phyloP scores from a whole-genome alignment of 352 stramenopile species.

The Phytopythium litorale region DNA sequence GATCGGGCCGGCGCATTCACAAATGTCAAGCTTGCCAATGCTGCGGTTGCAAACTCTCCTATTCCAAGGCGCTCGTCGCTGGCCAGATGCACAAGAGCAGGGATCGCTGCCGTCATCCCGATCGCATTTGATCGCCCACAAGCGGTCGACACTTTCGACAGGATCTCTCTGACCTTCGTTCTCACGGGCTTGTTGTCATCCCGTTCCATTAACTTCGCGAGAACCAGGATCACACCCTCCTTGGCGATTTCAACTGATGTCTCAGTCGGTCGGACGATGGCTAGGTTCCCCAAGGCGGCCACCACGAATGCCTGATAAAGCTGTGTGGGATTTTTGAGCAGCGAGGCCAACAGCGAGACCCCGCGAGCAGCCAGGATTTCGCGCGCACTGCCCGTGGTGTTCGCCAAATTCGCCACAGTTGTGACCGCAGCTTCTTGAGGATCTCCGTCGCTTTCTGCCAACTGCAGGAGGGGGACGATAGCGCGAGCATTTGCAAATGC shows the following conservation, averaged over 20 bases:
- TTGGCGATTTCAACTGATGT: not conserved
- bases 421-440: not conserved
- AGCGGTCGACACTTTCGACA: not conserved
- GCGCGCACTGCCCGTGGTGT: not conserved
- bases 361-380: not conserved
- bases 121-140: not conserved
- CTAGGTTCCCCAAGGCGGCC: not conserved
- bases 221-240: not conserved
- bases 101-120: not conserved
- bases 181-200: not conserved
- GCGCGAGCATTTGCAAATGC: not conserved
- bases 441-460: not conserved
- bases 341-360: not conserved
- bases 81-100: not conserved
- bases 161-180: not conserved
- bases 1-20: not conserved
- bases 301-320: not conserved
- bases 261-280: not conserved
- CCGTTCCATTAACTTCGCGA: not conserved
- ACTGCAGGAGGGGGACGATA: not conserved
- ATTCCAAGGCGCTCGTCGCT: not conserved
- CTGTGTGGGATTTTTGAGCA: not conserved
- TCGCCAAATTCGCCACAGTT: not conserved
- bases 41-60: not conserved
- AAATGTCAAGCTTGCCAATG: not conserved